Evolutionary conservation across 305 asterid genomes (phyloP).

Genomic region (Andrographis paniculata): DNA sequence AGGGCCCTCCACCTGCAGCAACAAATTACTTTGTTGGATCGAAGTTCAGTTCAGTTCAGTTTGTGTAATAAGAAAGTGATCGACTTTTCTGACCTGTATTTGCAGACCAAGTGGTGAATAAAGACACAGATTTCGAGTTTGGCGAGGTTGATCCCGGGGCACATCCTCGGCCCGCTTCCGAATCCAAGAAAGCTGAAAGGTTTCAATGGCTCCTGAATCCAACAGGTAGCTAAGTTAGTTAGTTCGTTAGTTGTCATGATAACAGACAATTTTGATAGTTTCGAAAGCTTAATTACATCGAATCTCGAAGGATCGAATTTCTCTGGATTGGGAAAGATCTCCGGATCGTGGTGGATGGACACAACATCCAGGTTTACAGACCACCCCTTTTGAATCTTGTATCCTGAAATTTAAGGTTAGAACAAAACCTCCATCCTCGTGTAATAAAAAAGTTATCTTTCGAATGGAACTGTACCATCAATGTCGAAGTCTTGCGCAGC

Average conservation of each 20-base stretch:
- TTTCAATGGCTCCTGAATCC: conserved; percentile 47
- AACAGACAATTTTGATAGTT: no score
- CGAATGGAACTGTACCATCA: no score
- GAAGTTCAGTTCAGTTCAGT: no score
- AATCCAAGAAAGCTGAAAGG: conserved; percentile 82
- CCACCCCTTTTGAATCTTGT: conserved; percentile 68
- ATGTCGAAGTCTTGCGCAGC: conserved; percentile 78
- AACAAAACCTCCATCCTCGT: conserved; percentile 13
- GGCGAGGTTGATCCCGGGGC: conserved; percentile 91
- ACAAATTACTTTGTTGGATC: no score
- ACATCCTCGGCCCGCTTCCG: conserved; percentile 78
- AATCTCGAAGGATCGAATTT: conserved; percentile 77
- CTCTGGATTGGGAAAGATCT: conserved; percentile 47
- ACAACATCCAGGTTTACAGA: conserved; percentile 73
- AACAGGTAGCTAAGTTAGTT: background rate
- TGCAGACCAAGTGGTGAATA: conserved; percentile 71
- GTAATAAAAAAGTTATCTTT: no score
- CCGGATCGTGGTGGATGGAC: conserved; percentile 74
- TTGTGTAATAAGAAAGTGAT: background rate
- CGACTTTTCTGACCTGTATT: conserved; percentile 46
- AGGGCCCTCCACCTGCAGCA: conserved; percentile 77
- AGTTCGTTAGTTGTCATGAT: no score
- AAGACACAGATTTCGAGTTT: conserved; percentile 63
- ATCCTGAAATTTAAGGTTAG: conserved; percentile 30
- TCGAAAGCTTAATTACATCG: no score